These are phyloP conservation scores for Colletotrichum nymphaeae DNA, from an alignment of 2,329 filamentous ascomycete genomes.

Conservation along the genomic window DNA sequence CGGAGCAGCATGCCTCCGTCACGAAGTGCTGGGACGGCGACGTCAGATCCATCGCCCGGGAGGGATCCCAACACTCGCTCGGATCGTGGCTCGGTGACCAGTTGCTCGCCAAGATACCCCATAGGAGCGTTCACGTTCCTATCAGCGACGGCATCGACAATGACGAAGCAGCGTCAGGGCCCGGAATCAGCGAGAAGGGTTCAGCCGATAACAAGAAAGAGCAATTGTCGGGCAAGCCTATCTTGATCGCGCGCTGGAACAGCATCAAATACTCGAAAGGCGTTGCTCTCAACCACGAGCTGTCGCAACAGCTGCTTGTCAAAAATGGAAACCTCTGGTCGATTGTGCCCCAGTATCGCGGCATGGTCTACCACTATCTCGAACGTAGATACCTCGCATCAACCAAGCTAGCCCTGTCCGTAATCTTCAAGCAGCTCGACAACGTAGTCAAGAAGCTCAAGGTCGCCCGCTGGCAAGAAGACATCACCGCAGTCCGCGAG, in stretches of 20 bases:
- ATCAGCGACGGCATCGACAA: background rate
- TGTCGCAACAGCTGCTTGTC: slow-evolving; percentile 32
- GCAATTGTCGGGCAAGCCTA: slow-evolving; percentile 67
- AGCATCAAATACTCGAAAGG: background rate
- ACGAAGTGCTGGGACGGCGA: background rate
- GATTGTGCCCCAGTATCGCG: slow-evolving; percentile 66
- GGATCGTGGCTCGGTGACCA: slow-evolving; percentile 1
- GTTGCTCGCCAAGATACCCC: background rate
- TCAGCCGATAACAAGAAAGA: slow-evolving; percentile 40
- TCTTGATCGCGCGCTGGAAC: slow-evolving; percentile 35
- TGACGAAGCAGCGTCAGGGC: background rate
- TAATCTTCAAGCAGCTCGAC: slow-evolving; percentile 61
- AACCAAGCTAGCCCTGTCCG: slow-evolving; percentile 59
- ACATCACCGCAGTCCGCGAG: slow-evolving; percentile 56
- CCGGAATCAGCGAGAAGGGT: background rate
- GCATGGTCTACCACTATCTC: slow-evolving; percentile 74
- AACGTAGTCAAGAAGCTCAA: slow-evolving; percentile 63
- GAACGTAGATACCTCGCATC: slow-evolving; percentile 63
- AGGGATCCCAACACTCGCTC: background rate
- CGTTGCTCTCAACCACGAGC: background rate
- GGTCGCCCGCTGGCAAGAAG: slow-evolving; percentile 68
- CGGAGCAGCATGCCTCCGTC: slow-evolving; percentile 13
- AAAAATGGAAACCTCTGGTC: slow-evolving; percentile 66
- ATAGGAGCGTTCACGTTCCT: slow-evolving; percentile 3
- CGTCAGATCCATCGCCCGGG: background rate